Evolutionary conservation across 2,329 filamentous ascomycete species (phyloP).

Genomic region (Curvularia sp.): DNA sequence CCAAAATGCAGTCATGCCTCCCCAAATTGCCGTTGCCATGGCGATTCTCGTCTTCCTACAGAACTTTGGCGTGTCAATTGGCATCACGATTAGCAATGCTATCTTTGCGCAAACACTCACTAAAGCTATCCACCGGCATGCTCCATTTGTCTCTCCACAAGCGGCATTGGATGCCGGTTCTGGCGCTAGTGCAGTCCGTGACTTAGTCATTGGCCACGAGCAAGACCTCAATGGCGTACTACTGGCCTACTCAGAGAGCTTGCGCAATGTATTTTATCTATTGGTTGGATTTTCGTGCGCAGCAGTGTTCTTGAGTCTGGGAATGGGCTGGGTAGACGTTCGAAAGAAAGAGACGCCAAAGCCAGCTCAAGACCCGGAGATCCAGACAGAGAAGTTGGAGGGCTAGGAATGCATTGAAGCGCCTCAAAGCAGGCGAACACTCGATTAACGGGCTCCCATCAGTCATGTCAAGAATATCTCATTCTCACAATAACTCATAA

Average conservation of each 20-base stretch:
- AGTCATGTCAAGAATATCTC: not conserved
- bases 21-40: slow-evolving; percentile 42
- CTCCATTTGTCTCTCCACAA: slow-evolving; percentile 33
- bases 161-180: slow-evolving; percentile 35
- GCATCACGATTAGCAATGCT: slow-evolving; percentile 39
- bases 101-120: slow-evolving; percentile 38
- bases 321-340: slow-evolving; percentile 39
- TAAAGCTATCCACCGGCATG: slow-evolving; percentile 25
- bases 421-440: not conserved
- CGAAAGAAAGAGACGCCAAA: slow-evolving; percentile 20
- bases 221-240: slow-evolving; percentile 32
- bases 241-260: slow-evolving; percentile 32
- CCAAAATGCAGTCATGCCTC: slow-evolving; percentile 38
- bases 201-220: slow-evolving; percentile 25
- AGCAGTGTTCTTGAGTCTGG: slow-evolving; percentile 23
- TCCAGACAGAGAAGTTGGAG: not conserved
- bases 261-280: slow-evolving; percentile 39
- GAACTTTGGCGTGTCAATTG: slow-evolving; percentile 44
- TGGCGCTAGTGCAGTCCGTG: slow-evolving; percentile 32
- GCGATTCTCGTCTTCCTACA: slow-evolving; percentile 49
- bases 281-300: slow-evolving; percentile 24
- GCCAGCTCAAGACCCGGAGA: not conserved
- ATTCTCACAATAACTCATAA: not conserved
- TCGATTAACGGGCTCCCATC: not conserved
- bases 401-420: not conserved